These are phyloP conservation scores for Penicillium occitanis DNA, from an alignment of 2,329 filamentous ascomycete genomes.

Conservation along the genomic window DNA sequence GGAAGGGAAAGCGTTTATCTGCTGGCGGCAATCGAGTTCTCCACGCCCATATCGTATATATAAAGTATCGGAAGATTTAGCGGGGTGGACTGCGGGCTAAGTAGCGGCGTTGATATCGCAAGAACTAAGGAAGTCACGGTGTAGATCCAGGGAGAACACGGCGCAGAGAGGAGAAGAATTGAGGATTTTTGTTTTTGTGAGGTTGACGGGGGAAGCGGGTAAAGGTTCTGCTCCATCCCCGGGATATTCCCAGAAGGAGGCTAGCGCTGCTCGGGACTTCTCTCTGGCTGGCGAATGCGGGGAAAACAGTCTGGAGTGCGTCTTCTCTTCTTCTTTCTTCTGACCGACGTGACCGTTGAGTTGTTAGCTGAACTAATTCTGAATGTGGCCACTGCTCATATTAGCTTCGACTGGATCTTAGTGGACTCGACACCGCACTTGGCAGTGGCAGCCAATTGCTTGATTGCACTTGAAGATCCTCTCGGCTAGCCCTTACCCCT, in stretches of 20 bases:
- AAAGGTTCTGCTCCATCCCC: neutral
- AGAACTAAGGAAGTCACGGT: neutral
- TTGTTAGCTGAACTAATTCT: neutral
- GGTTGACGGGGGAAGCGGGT: neutral
- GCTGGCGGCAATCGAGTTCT: neutral
- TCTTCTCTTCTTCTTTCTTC: neutral
- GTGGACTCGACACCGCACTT: neutral
- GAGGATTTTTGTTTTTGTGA: neutral
- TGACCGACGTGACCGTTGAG: too few species aligned
- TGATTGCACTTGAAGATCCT: neutral
- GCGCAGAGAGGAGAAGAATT: neutral
- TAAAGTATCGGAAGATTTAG: conserved; percentile 2
- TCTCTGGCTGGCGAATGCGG: neutral
- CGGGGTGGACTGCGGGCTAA: neutral
- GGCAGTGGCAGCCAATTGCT: conserved; percentile 4
- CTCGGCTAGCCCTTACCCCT: neutral
- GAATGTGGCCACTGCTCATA: neutral
- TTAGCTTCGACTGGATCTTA: neutral
- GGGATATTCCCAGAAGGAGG: neutral
- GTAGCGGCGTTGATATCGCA: neutral
- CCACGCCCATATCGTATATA: neutral
- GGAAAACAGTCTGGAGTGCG: neutral
- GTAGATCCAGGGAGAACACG: neutral
- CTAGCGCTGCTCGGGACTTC: neutral
- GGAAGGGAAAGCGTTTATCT: neutral